Percentiles rank a stretch among this genome's conserved stretches.
Conservation (phyloP, 139 green algal species). For the Spirogloea muscicola region DNA sequence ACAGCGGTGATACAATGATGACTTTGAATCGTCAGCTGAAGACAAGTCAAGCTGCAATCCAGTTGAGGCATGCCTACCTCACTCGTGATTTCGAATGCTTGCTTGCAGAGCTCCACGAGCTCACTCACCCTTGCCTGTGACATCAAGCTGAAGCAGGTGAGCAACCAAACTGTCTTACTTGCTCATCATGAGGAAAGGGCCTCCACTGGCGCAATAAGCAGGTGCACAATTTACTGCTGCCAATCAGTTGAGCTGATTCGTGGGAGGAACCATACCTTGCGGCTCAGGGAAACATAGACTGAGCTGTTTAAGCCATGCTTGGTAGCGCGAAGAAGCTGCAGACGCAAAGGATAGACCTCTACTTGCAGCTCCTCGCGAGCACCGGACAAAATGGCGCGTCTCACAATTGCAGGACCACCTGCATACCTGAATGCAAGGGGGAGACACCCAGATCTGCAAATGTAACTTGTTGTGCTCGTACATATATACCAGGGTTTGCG, state of each 20-base stretch:
- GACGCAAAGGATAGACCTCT: slow-evolving; percentile 35
- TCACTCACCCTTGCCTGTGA: no score
- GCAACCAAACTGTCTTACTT: not conserved
- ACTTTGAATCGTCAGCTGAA: not conserved
- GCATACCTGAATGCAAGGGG: slow-evolving; percentile 25
- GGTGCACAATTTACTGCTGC: not conserved
- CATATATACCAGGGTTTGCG: slow-evolving; percentile 1
- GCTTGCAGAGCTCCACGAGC: no score
- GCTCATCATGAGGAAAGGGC: slow-evolving; percentile 14
- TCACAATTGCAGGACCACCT: slow-evolving; percentile 17
- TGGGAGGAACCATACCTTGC: not conserved
- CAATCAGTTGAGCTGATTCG: not conserved
- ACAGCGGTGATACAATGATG: not conserved
- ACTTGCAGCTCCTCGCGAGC: slow-evolving; percentile 5
- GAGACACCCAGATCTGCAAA: not conserved
- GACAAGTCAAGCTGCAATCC: not conserved
- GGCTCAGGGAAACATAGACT: slow-evolving; percentile 3
- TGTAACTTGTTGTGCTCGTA: not conserved
- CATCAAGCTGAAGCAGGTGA: no score
- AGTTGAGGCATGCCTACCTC: not conserved
- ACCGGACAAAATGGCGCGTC: slow-evolving; percentile 4
- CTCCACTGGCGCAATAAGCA: not conserved
- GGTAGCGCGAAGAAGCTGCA: slow-evolving; percentile 15
- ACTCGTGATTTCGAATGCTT: no score
- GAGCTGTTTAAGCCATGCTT: not conserved